Percentiles rank a stretch among this genome's conserved stretches.
Conservation (phyloP, 1,284 basidiomycete species). For the Puccinia polysora region DNA sequence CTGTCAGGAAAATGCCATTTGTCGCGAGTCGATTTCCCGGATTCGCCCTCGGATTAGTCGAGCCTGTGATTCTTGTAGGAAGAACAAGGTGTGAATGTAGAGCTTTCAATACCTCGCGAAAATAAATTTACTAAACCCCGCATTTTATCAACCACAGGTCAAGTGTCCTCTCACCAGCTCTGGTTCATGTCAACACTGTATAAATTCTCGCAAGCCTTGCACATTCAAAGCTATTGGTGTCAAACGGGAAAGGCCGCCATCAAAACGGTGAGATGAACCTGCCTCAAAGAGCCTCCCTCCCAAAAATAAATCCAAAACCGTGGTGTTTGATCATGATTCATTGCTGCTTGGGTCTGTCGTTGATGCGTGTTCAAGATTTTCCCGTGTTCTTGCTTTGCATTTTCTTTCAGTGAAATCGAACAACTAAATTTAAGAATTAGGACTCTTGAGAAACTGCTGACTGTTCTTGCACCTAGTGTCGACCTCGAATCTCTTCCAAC, state of each 20-base stretch:
- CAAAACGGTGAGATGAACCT: conserved; percentile 23
- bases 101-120: neutral
- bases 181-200: conserved; percentile 7
- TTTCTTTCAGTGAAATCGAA: conserved; percentile 23
- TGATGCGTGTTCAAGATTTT: neutral
- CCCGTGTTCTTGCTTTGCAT: neutral
- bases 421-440: conserved; percentile 23
- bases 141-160: conserved; percentile 15
- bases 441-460: conserved; percentile 14
- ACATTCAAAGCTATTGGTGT: conserved; percentile 19
- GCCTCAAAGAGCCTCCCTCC: no score
- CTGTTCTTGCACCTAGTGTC: conserved; percentile 16
- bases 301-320: no score
- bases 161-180: conserved; percentile 17
- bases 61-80: conserved; percentile 36
- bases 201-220: conserved; percentile 4
- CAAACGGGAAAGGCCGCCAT: conserved; percentile 26
- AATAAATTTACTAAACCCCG: neutral
- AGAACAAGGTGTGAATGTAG: conserved; percentile 17
- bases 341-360: neutral
- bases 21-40: no score
- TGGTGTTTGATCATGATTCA: neutral
- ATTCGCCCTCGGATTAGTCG: conserved; percentile 9
- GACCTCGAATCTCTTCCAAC: conserved; percentile 26
- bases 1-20: neutral